Conservation (phyloP, 2,329 filamentous ascomycete species). For the Aspergillus sp. region DNA sequence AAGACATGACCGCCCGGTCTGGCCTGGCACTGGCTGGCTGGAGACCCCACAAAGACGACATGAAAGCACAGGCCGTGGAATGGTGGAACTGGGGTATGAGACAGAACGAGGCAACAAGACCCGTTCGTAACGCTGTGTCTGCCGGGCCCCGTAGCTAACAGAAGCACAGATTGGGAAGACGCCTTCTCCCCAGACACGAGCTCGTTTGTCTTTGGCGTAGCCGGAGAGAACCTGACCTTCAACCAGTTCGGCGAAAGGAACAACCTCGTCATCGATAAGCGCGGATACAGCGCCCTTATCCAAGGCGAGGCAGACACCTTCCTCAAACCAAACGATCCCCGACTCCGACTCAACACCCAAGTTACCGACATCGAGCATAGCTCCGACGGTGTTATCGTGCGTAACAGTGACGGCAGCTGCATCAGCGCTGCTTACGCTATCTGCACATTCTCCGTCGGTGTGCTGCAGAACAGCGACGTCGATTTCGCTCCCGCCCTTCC, state of each 20-base stretch:
- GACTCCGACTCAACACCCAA: slow-evolving; percentile 59
- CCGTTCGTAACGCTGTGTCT: neutral
- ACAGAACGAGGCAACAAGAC: neutral
- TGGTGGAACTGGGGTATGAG: slow-evolving; percentile 54
- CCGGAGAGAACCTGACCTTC: slow-evolving; percentile 61
- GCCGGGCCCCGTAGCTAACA: slow-evolving; percentile 3
- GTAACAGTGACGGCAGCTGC: slow-evolving; percentile 56
- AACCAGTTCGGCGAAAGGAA: slow-evolving; percentile 63
- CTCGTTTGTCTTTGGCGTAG: slow-evolving; percentile 56
- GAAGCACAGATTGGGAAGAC: slow-evolving; percentile 56
- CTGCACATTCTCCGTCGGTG: slow-evolving; percentile 67
- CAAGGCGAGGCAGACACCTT: slow-evolving; percentile 59
- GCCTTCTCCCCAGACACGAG: slow-evolving; percentile 58
- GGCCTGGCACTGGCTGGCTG: slow-evolving; percentile 62
- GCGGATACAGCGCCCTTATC: slow-evolving; percentile 62
- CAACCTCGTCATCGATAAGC: slow-evolving; percentile 61
- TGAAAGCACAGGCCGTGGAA: slow-evolving; percentile 59
- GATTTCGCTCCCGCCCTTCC: slow-evolving; percentile 61
- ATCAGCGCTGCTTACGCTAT: slow-evolving; percentile 63
- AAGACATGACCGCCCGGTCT: slow-evolving; percentile 61
- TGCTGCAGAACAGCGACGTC: slow-evolving; percentile 63
- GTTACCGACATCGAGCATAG: slow-evolving; percentile 58
- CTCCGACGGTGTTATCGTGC: slow-evolving; percentile 53
- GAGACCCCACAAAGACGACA: slow-evolving; percentile 56
- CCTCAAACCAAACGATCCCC: slow-evolving; percentile 48